Percentiles rank a stretch among this genome's conserved stretches.
Conservation (phyloP, 164 flowering plant genomes). For the Vitis riparia region DNA sequence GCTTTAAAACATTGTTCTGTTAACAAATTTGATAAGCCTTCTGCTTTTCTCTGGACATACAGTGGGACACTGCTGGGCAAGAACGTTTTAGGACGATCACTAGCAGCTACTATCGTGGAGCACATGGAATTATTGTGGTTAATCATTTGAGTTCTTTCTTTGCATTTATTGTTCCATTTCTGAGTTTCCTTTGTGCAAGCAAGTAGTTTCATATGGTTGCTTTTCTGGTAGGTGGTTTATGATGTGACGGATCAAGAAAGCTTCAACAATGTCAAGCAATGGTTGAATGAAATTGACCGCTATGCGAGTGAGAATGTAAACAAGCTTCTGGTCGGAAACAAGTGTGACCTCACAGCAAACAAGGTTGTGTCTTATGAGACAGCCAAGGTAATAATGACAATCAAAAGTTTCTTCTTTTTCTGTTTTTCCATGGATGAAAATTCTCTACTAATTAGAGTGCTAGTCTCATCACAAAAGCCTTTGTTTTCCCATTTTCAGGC, state of each 20-base stretch:
- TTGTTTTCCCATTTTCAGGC: constrained; percentile 24
- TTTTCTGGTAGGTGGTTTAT: constrained; percentile 60
- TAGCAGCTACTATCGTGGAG: constrained; percentile 90
- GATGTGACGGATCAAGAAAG: constrained; percentile 89
- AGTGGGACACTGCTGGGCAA: constrained; percentile 95
- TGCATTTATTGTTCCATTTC: not conserved
- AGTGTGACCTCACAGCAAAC: constrained; percentile 64
- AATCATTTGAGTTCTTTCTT: not conserved
- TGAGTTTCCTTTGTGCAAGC: not conserved
- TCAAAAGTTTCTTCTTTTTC: not conserved
- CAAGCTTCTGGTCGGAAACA: constrained; percentile 78
- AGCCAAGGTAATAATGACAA: constrained; percentile 29
- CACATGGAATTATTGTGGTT: constrained; percentile 80
- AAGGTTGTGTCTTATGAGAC: constrained; percentile 45
- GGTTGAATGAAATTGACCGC: constrained; percentile 70
- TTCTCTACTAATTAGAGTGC: not conserved
- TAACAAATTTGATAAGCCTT: not conserved
- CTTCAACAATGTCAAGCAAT: constrained; percentile 84
- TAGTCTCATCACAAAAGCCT: not conserved
- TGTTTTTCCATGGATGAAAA: not conserved
- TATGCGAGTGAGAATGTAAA: constrained; percentile 48
- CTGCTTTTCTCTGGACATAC: constrained; percentile 6
- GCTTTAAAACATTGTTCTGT: not conserved
- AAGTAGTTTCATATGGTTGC: constrained; percentile 6
- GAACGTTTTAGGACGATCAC: constrained; percentile 87